Percentiles rank a stretch among this genome's conserved stretches.
Conservation (phyloP, 768 basidiomycete species). For the Psilocybe subaeruginosa region DNA sequence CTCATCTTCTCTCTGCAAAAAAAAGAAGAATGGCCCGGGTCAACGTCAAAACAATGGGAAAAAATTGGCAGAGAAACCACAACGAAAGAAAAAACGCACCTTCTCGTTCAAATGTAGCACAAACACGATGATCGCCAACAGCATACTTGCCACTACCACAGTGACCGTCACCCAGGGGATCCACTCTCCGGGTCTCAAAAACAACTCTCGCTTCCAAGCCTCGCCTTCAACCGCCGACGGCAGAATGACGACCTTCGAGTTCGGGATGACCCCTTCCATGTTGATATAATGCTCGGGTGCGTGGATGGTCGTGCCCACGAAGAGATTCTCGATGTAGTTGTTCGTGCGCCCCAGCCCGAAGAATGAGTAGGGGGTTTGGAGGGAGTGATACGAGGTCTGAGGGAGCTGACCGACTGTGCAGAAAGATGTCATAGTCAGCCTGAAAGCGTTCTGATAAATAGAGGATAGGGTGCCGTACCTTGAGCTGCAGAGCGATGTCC, state of each 20-base stretch:
- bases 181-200: constrained; percentile 94
- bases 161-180: constrained; percentile 96
- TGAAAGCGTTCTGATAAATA: constrained; percentile 6
- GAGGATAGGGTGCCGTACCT: constrained; percentile 46
- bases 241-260: constrained; percentile 94
- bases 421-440: not conserved
- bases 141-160: constrained; percentile 69
- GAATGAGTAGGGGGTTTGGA: constrained; percentile 92
- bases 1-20: constrained; percentile 86
- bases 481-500: constrained; percentile 90
- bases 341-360: constrained; percentile 97
- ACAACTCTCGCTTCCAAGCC: constrained; percentile 87
- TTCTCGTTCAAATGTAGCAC: constrained; percentile 92
- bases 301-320: constrained; percentile 90
- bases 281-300: constrained; percentile 76
- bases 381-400: constrained; percentile 89
- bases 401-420: constrained; percentile 85
- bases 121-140: constrained; percentile 83
- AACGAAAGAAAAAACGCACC: constrained; percentile 46
- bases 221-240: constrained; percentile 63
- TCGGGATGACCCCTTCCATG: constrained; percentile 97
- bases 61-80: constrained; percentile 3
- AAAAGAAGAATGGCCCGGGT: constrained; percentile 9
- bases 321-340: constrained; percentile 99
- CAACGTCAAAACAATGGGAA: not conserved